Evolutionary conservation across 495 filamentous ascomycete species (phyloP).

Genomic region (Neurospora sublineolata): DNA sequence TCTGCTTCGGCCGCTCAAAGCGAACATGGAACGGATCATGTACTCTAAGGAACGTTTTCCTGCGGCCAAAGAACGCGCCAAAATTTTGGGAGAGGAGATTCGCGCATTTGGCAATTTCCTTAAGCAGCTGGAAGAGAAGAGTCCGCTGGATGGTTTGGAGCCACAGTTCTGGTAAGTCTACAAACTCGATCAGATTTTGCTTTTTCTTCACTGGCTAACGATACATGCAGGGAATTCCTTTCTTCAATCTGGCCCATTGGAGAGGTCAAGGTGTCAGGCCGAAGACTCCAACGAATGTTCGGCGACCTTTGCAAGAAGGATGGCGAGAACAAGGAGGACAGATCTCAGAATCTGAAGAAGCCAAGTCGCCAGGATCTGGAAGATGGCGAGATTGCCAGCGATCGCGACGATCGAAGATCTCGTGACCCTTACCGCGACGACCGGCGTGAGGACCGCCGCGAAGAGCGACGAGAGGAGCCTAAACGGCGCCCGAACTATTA

Average conservation of each 20-base stretch:
- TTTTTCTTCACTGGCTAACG: constrained; percentile 8
- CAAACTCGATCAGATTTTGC: not conserved
- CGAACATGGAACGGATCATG: constrained; percentile 32
- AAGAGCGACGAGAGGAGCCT: constrained; percentile 23
- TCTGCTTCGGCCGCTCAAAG: constrained; percentile 32
- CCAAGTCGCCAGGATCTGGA: constrained; percentile 19
- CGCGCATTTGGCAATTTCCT: constrained; percentile 36
- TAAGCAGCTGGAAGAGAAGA: constrained; percentile 25
- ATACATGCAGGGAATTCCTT: constrained; percentile 21
- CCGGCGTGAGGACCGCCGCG: constrained; percentile 17
- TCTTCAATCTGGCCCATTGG: constrained; percentile 31
- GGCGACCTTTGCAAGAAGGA: constrained; percentile 26
- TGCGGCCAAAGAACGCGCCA: constrained; percentile 33
- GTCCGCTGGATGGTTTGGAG: constrained; percentile 28
- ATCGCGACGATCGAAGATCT: constrained; percentile 23
- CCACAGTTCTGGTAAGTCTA: constrained; percentile 34
- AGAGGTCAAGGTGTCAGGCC: constrained; percentile 26
- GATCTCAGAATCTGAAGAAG: constrained; percentile 5
- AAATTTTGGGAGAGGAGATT: constrained; percentile 34
- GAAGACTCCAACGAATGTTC: constrained; percentile 36
- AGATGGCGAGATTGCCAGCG: constrained; percentile 25
- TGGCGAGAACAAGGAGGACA: constrained; percentile 14
- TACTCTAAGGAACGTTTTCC: constrained; percentile 32
- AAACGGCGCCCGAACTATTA: constrained; percentile 20
- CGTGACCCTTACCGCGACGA: constrained; percentile 28